These are phyloP conservation scores for Bipolaris bicolor DNA, from an alignment of 2,329 filamentous ascomycete genomes.

Conservation along the genomic window DNA sequence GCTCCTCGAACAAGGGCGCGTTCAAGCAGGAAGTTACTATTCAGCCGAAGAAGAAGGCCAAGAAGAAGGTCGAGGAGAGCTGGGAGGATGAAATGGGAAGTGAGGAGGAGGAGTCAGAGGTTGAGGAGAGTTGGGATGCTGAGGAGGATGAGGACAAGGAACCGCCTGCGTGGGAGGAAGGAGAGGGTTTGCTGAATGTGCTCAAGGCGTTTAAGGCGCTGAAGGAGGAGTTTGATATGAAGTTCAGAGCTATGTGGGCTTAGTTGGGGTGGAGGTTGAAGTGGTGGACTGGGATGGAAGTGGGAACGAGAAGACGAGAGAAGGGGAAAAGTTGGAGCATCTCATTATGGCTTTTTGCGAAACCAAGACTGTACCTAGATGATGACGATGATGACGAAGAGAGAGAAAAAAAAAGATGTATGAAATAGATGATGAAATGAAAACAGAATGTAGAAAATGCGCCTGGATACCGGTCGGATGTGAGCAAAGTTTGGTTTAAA, in stretches of 20 bases:
- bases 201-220: slow-evolving; percentile 64
- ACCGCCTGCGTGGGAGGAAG: slow-evolving; percentile 52
- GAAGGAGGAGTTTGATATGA: slow-evolving; percentile 66
- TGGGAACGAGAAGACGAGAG: no score
- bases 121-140: slow-evolving; percentile 39
- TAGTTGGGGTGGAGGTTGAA: slow-evolving; percentile 33
- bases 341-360: no score
- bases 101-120: slow-evolving; percentile 34
- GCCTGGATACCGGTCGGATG: no score
- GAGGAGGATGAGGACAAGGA: slow-evolving; percentile 32
- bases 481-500: no score
- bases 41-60: slow-evolving; percentile 47
- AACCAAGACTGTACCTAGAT: no score
- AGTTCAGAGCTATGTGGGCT: slow-evolving; percentile 68
- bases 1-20: slow-evolving; percentile 30
- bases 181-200: slow-evolving; percentile 60
- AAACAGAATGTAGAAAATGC: no score
- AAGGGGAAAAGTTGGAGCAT: no score
- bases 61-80: slow-evolving; percentile 48
- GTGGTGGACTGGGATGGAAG: no score
- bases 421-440: no score
- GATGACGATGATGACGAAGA: no score
- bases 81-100: slow-evolving; percentile 49
- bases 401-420: no score
- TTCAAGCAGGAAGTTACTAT: slow-evolving; percentile 40